Base-by-base conservation (phyloP, 2,329 filamentous ascomycete species). In the Dendrostoma leiphaemia region DNA sequence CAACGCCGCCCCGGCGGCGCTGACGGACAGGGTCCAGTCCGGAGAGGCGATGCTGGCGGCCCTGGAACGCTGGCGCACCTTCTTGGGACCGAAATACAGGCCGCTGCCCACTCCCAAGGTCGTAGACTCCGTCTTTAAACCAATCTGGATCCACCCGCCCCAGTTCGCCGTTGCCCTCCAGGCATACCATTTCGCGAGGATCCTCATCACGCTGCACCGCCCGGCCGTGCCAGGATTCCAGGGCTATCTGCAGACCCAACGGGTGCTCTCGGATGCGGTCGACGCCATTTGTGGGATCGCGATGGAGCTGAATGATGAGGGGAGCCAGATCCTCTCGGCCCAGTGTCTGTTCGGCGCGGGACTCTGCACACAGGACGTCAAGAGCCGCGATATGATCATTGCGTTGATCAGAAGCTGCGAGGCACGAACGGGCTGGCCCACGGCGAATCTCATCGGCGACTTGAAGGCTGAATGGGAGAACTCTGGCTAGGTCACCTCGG, bases 121-220 rank as follows among this genome's bases (percentile, higher is more conserved):
- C 2, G 47, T 53, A 0, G 54, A 61, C 3, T 65, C 66, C 32
- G 58, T 69, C 0, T 79, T 80, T 59, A 66, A 70, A n/a, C 71
- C 75, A 1, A 65, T 81, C 5, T 81, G 78, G 78, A 74, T 80
- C 9, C 71, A 80, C 56, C 77, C 78, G 3, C 69, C 76, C 4
- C 66, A 71, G 3, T 76, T 73, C 54, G 74, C 69, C 21, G 74
- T 76, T 12, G 75, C 53, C 17, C 63, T 83, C 6, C 80, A 83
- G 59, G 72, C 76, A 13, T 76, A 80, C 58, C 73, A 74, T 59
- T 77, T 81, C 56, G 78, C 80, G 0, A 71, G 75, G 9, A 78
- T 83, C 40, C 66, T 84, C 0, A 71, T 82, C 2, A 67, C 80
- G 1, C 71, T 82, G 45, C 76, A 83, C 48, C 73, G 78, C 44